Conservation (phyloP, 2,329 filamentous ascomycete genomes). For the Rutstroemia sp. region DNA sequence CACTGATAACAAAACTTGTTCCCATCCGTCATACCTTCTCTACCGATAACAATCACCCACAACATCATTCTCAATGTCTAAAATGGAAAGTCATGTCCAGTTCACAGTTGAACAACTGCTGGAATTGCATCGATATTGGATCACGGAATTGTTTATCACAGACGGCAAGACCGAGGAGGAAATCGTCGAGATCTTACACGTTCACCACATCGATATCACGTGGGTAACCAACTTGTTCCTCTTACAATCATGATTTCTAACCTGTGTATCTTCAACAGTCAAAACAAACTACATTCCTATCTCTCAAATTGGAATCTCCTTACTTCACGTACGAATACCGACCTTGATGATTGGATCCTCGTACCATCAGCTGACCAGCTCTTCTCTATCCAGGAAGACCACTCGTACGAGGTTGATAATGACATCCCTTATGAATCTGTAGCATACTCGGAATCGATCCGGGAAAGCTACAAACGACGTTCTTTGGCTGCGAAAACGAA, state of each 20-base stretch:
- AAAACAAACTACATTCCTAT: not conserved
- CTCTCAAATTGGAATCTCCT: slow-evolving; percentile 5
- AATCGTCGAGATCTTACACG: slow-evolving; percentile 8
- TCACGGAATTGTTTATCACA: slow-evolving; percentile 3
- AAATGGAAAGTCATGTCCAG: slow-evolving; percentile 8
- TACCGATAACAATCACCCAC: not conserved
- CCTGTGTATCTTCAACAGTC: not conserved
- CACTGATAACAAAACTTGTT: not conserved
- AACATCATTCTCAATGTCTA: not conserved
- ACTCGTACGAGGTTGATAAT: not conserved
- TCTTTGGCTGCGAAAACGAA: not conserved
- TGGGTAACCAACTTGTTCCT: not conserved
- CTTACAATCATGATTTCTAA: not conserved
- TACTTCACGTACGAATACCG: slow-evolving; percentile 2
- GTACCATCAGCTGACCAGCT: not conserved
- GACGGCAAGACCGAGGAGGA: slow-evolving; percentile 9
- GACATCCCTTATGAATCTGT: not conserved
- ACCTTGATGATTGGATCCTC: not conserved
- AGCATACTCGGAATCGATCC: not conserved
- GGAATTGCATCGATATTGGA: slow-evolving; percentile 9
- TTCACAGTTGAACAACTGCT: slow-evolving; percentile 9
- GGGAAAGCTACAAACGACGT: not conserved
- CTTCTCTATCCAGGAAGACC: not conserved
- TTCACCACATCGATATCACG: slow-evolving; percentile 4
- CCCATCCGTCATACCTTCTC: not conserved